These are phyloP conservation scores for Pythium periplocum DNA, from an alignment of 352 stramenopile species.

Conservation along the genomic window DNA sequence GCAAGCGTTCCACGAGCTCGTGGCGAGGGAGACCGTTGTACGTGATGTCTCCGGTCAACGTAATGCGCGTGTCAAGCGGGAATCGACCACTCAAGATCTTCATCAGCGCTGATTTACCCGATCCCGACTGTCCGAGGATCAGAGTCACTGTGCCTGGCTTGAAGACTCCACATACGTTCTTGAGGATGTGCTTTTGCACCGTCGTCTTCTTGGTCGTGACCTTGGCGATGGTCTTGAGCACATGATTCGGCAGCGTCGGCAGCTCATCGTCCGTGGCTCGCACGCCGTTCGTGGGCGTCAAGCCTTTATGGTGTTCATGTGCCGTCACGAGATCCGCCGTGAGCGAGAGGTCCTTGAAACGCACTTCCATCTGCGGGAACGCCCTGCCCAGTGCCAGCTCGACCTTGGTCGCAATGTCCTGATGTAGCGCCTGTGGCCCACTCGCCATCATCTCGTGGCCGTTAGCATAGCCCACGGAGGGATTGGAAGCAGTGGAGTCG, in stretches of 20 bases:
- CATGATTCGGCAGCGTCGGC: slow-evolving; percentile 45
- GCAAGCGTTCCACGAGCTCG: slow-evolving; percentile 29
- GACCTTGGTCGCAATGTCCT: slow-evolving; percentile 34
- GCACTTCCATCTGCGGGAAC: slow-evolving; percentile 59
- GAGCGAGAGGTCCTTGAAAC: slow-evolving; percentile 42
- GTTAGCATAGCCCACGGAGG: slow-evolving; percentile 22
- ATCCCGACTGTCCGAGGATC: slow-evolving; percentile 44
- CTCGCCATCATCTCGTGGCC: slow-evolving; percentile 26
- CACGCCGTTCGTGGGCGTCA: neutral
- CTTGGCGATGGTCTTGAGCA: slow-evolving; percentile 26
- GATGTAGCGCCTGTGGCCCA: slow-evolving; percentile 30
- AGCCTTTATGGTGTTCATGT: slow-evolving; percentile 18
- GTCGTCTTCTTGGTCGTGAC: slow-evolving; percentile 33
- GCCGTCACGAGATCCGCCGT: slow-evolving; percentile 35
- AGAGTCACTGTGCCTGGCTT: slow-evolving; percentile 48
- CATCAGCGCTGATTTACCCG: slow-evolving; percentile 52
- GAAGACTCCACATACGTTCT: slow-evolving; percentile 33
- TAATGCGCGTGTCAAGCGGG: slow-evolving; percentile 33
- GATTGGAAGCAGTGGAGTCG: too few relatives aligned
- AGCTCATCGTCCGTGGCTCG: slow-evolving; percentile 22
- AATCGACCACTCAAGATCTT: slow-evolving; percentile 55
- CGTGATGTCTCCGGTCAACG: slow-evolving; percentile 33
- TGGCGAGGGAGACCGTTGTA: slow-evolving; percentile 41
- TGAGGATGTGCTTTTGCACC: slow-evolving; percentile 37
- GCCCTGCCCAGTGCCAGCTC: slow-evolving; percentile 33